These are phyloP conservation scores for Gossypium davidsonii DNA, from an alignment of 441 rosid species.

Conservation along the genomic window DNA sequence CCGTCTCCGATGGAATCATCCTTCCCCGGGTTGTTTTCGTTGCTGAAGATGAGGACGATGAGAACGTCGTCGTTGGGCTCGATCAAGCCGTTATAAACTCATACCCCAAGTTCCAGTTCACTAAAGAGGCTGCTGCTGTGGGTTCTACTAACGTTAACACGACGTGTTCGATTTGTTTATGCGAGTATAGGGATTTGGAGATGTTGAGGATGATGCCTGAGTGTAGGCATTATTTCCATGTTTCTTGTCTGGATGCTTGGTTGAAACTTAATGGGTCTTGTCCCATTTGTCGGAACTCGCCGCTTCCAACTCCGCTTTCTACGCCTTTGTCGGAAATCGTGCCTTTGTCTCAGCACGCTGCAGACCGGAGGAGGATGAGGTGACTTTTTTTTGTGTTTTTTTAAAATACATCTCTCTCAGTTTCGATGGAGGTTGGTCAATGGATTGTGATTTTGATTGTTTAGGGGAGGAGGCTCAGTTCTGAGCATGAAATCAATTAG, in stretches of 20 bases:
- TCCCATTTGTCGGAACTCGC: constrained; percentile 95
- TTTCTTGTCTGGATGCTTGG: constrained; percentile 85
- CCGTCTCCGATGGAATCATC: constrained; percentile 41
- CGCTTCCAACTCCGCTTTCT: constrained; percentile 83
- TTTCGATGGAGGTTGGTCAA: not conserved
- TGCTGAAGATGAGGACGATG: constrained; percentile 63
- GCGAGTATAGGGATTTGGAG: constrained; percentile 82
- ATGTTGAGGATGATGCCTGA: constrained; percentile 99
- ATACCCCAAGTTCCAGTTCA: constrained; percentile 68
- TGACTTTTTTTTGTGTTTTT: constrained; percentile 13
- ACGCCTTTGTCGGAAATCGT: constrained; percentile 91
- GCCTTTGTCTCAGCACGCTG: constrained; percentile 85
- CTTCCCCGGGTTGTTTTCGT: constrained; percentile 79
- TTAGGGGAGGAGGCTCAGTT: not conserved
- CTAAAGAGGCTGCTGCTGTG: constrained; percentile 24
- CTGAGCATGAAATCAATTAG: not conserved
- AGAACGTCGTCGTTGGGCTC: constrained; percentile 46
- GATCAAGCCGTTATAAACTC: constrained; percentile 74
- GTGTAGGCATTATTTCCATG: constrained; percentile 78
- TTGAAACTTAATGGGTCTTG: constrained; percentile 89
- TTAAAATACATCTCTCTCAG: not conserved
- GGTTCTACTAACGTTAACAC: constrained; percentile 20
- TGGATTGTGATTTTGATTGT: too few relatives aligned
- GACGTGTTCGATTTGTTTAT: constrained; percentile 77
- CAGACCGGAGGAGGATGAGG: constrained; percentile 65